These are phyloP conservation scores for Lactarius indigo DNA, from an alignment of 768 basidiomycete genomes.

Conservation along the genomic window DNA sequence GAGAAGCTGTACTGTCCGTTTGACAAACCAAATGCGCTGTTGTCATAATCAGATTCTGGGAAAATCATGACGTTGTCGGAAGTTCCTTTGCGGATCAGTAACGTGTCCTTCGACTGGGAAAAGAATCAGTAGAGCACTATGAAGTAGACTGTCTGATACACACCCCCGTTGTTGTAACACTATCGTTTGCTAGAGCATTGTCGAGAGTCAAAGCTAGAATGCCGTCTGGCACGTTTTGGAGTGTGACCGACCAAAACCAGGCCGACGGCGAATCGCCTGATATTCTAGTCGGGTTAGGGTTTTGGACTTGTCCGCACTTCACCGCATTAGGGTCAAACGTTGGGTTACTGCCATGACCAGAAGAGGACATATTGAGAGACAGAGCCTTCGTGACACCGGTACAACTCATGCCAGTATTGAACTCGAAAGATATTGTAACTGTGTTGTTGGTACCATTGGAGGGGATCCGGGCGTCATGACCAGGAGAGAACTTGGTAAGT, in stretches of 20 bases:
- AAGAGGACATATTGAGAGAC: slow-evolving; percentile 65
- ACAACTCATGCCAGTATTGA: slow-evolving; percentile 76
- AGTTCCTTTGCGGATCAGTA: slow-evolving; percentile 77
- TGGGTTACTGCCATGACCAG: slow-evolving; percentile 56
- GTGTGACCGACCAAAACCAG: slow-evolving; percentile 74
- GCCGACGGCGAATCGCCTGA: slow-evolving; percentile 52
- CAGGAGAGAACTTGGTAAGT: slow-evolving; percentile 77
- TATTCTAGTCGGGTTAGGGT: slow-evolving; percentile 48
- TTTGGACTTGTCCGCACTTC: slow-evolving; percentile 46
- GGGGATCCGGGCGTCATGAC: slow-evolving; percentile 76
- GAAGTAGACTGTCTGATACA: slow-evolving; percentile 15
- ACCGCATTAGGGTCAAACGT: slow-evolving; percentile 44
- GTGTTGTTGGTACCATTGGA: slow-evolving; percentile 49
- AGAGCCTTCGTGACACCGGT: slow-evolving; percentile 58
- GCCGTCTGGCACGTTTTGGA: slow-evolving; percentile 76
- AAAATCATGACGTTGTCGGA: slow-evolving; percentile 81
- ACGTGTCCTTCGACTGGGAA: slow-evolving; percentile 60
- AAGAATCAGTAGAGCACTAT: background rate
- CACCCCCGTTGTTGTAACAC: slow-evolving; percentile 54
- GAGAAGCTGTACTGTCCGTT: slow-evolving; percentile 70
- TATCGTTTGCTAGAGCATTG: slow-evolving; percentile 45
- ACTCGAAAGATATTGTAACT: slow-evolving; percentile 71
- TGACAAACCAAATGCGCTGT: slow-evolving; percentile 50
- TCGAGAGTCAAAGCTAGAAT: slow-evolving; percentile 69
- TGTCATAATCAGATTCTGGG: slow-evolving; percentile 77